Percentiles rank a stretch among this genome's conserved stretches.
Evolutionary conservation across 2,329 filamentous ascomycete species (phyloP).

Genomic region (Talaromyces amestolkiae): DNA sequence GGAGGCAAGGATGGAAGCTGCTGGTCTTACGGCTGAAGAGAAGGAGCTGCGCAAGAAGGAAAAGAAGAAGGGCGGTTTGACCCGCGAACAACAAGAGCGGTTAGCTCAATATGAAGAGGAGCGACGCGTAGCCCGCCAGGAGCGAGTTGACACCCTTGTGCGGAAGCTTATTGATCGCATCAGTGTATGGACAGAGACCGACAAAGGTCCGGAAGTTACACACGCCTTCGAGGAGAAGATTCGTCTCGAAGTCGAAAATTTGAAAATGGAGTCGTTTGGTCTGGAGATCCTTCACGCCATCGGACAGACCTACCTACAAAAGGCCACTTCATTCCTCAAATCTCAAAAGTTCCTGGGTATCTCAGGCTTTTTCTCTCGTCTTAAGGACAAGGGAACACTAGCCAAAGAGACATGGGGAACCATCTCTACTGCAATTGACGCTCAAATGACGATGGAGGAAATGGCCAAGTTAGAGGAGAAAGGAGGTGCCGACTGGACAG

Average conservation of each 20-base stretch:
- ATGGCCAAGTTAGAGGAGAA: slow-evolving; percentile 95
- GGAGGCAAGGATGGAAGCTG: slow-evolving; percentile 63
- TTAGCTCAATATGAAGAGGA: slow-evolving; percentile 85
- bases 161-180: slow-evolving; percentile 86
- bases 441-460: slow-evolving; percentile 97
- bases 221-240: slow-evolving; percentile 91
- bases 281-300: slow-evolving; percentile 95
- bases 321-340: slow-evolving; percentile 83
- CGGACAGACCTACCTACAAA: slow-evolving; percentile 83
- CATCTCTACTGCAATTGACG: slow-evolving; percentile 92
- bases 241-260: slow-evolving; percentile 87
- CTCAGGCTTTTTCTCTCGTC: slow-evolving; percentile 85
- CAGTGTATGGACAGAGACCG: slow-evolving; percentile 95
- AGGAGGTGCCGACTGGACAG: slow-evolving; percentile 96
- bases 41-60: slow-evolving; percentile 74
- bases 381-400: slow-evolving; percentile 94
- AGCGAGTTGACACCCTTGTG: slow-evolving; percentile 80
- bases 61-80: slow-evolving; percentile 83
- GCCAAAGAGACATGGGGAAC: slow-evolving; percentile 99
- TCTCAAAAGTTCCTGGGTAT: slow-evolving; percentile 97
- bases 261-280: slow-evolving; percentile 99
- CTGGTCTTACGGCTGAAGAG: slow-evolving; percentile 68
- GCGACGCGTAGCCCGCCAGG: slow-evolving; percentile 76
- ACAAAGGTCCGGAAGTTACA: slow-evolving; percentile 82
- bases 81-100: slow-evolving; percentile 91